Base-by-base conservation (phyloP, 345 rosid genomes). In the Pugionium cornutum region DNA sequence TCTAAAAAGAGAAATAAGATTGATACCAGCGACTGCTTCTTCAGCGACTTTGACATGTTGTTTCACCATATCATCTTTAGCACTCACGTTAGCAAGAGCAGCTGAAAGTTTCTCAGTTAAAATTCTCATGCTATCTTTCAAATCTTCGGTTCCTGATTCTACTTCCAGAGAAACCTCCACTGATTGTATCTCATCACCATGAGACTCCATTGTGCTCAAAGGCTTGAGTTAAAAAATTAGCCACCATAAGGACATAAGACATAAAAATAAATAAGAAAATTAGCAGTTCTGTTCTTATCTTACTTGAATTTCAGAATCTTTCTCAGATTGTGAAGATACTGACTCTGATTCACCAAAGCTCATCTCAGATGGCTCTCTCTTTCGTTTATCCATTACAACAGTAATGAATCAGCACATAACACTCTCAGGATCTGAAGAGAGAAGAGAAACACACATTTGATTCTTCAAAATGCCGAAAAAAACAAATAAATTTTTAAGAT, bases 11-110 rank as follows among this genome's bases (percentile, higher is more conserved):
- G 2, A 18, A 50, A 30, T 37, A 52, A 44, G 32, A 34, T 53
- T n/a, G 18, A 55, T 83, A 92, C 97, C 98, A 62, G 94, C 87
- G 45, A 92, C 88, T 56, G 98, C 98, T 84, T 92, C 98, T 79
- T 92, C 98, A 0, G 98, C 97, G 62, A 92, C 97, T 83, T 88
- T 92, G 36, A 81, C 83, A 66, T 92, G 97, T 67, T 92, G 98
- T 69, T 88, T 88, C 56, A 88, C 91, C 66, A 92, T 63, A 57
- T 89, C 89, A 69, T 92, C 98, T 77, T 92, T 92, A 63, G 89
- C 96, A 67, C 87, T 84, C 25, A 87, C 79, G 68, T 84, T 86
- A 63, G 86, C 84, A 30, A 87, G 80, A 66, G 97, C 96, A 68
- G 94, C 91, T 25, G 97, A 89, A 40, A 92, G 81, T 48, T 83